Evolutionary conservation across 2,329 filamentous ascomycete genomes (phyloP).

Genomic region (Golovinomyces cichoracearum): DNA sequence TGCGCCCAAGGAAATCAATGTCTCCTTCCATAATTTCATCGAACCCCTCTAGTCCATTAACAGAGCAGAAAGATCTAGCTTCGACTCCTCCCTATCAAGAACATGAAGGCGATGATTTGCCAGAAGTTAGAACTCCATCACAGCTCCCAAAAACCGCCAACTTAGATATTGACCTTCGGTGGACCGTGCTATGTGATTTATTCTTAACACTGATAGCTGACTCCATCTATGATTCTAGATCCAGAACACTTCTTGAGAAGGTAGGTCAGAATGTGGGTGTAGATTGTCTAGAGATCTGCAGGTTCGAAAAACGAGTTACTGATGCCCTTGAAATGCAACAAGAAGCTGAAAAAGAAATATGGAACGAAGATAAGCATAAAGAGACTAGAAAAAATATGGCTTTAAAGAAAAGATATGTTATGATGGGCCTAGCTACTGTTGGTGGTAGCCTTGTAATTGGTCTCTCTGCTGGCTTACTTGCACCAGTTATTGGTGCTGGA

Average conservation of each 20-base stretch:
- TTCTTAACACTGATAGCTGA: conserved; percentile 95
- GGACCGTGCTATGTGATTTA: conserved; percentile 88
- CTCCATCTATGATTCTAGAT: conserved; percentile 73
- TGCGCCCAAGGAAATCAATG: conserved; percentile 1
- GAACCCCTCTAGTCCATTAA: conserved; percentile 2
- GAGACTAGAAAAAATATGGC: conserved; percentile 59
- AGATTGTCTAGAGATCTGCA: conserved; percentile 75
- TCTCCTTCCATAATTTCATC: conserved; percentile 17
- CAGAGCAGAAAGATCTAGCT: conserved; percentile 21
- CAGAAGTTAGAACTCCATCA: conserved; percentile 56
- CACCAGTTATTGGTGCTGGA: conserved; percentile 80
- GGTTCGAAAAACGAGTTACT: conserved; percentile 90
- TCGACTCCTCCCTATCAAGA: conserved; percentile 33
- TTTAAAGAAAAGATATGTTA: conserved; percentile 59
- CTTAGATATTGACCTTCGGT: conserved; percentile 84
- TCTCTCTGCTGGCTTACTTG: conserved; percentile 69
- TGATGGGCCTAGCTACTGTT: conserved; percentile 92
- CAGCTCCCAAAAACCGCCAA: conserved; percentile 58
- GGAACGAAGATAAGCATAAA: conserved; percentile 92
- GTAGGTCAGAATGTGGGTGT: conserved; percentile 62
- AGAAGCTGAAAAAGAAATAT: conserved; percentile 76
- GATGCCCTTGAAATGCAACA: conserved; percentile 97
- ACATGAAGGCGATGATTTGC: conserved; percentile 42
- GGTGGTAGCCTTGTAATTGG: conserved; percentile 89
- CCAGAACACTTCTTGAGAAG: conserved; percentile 55